Evolutionary conservation across 2,329 filamentous ascomycete species (phyloP), one percentile per base, ranked within the genome.

Genomic region (Xylariaceae sp.): DNA sequence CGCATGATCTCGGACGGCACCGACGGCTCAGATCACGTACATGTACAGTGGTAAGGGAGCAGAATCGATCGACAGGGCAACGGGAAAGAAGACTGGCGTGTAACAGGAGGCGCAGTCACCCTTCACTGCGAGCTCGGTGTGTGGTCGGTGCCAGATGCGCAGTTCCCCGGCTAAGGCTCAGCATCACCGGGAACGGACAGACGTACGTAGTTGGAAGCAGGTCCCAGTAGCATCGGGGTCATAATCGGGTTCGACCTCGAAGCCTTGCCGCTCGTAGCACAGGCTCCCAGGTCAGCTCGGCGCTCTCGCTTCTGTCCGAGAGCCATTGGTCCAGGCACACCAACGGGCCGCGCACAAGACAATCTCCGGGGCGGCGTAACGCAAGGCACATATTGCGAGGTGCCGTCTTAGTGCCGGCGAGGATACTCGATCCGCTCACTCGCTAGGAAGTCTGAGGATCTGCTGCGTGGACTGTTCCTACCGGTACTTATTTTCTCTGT

Each of bases 341-440:
- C 41, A 40, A 31, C 29, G 16, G 37, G 30, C 43, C 40, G 38
- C 31, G 30, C 9, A 19, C 22, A 35, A 43, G 32, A 40, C 37
- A 45, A 43, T 36, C 32, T 26, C 40, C 33, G 33, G 29, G 28
- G 30, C 31, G 21, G 32, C 25, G 29, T 31, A 34, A 41, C 42
- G 30, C 24, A 29, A 29, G 26, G 31, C n/a, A 34, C n/a, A 18
- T 10, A 31, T 28, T 23, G 29, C 28, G 21, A 35, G 27, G 19
- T 25, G 18, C 22, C 27, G 14, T 19, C 18, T 23, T 19, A 31
- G 14, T 18, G 12, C 21, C n/a, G 21, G 21, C n/a, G n/a, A 23
- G 21, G n/a, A n/a, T n/a, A n/a, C n/a, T n/a, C n/a, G n/a, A n/a
- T n/a, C n/a, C n/a, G n/a, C n/a, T n/a, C n/a, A n/a, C n/a, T n/a